Evolutionary conservation across 345 rosid species (phyloP), one percentile per base, ranked within the genome.

Genomic region (Clausena lansium): DNA sequence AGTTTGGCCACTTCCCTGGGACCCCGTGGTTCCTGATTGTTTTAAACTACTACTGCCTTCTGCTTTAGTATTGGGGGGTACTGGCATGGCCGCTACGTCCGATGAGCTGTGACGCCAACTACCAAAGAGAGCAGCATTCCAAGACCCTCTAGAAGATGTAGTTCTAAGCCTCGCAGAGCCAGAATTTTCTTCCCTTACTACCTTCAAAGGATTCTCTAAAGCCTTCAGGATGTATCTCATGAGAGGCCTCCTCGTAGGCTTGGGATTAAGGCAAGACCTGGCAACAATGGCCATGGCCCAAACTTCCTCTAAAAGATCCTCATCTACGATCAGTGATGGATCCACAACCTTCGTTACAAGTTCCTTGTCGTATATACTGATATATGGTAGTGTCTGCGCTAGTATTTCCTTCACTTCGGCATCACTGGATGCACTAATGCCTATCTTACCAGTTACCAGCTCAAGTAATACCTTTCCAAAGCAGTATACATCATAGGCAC

Each of bases 241-340:
- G 13, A 86, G 91, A 1, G 98, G 99, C 66, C 99, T 89, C 86
- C 92, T 90, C 2, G 96, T 84, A 64, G 97, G 96, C 83, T 94
- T 97, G 2, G 97, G 96, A 81, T 97, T 94, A 69, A 97, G 89
- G 87, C 98, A 97, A 65, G 99, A 97, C 78, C 92, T 87, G 6
- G 99, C 98, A 14, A 97, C 91, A 76, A 97, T 90, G 5, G 98
- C 98, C 97, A 97, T 94, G 7, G 99, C 98, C 99, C 99, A 97
- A 35, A 97, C 98, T 86, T 97, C 99, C 82, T 97, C 99, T 59
- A 97, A 81, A 7, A 94, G 85, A 80, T 97, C 99, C 74, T 97
- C 99, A 24, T 97, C 98, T 4, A 97, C 90, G 19, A 97, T 87
- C 22, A 97, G 84, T 22, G 94, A 89, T 15, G 98, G 99, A 81